Percentiles rank a stretch among this genome's conserved stretches.
These are phyloP conservation scores for Ustilago lituana DNA, from an alignment of 1,284 basidiomycete species.

Conservation along the genomic window DNA sequence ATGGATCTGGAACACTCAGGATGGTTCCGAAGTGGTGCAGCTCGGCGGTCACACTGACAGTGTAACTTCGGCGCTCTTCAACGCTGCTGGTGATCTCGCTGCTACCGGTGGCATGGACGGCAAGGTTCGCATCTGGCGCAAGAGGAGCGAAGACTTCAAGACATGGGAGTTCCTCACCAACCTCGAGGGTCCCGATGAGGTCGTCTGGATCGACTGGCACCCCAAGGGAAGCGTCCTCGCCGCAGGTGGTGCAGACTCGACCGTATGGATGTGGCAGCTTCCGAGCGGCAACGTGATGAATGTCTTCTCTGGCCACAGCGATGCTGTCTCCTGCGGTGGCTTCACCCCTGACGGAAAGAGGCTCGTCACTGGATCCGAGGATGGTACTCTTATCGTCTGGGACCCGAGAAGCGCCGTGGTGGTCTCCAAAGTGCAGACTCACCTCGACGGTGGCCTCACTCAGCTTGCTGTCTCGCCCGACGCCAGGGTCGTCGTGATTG, in stretches of 20 bases:
- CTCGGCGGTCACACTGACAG: conserved; percentile 92
- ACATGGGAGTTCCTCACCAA: conserved; percentile 92
- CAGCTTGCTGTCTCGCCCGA: conserved; percentile 81
- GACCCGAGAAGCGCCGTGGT: conserved; percentile 83
- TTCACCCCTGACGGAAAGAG: conserved; percentile 84
- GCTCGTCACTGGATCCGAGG: conserved; percentile 85
- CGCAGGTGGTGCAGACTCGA: conserved; percentile 91
- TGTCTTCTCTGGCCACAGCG: conserved; percentile 90
- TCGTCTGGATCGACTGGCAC: conserved; percentile 95
- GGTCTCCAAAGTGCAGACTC: conserved; percentile 78
- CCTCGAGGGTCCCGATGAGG: conserved; percentile 92
- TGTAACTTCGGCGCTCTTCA: conserved; percentile 83
- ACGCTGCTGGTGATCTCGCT: conserved; percentile 85
- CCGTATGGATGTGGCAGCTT: conserved; percentile 98
- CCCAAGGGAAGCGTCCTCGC: conserved; percentile 88
- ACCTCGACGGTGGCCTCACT: conserved; percentile 80
- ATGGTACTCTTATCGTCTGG: conserved; percentile 88
- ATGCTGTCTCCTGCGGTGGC: conserved; percentile 83
- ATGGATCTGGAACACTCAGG: conserved; percentile 90
- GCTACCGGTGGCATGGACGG: conserved; percentile 98
- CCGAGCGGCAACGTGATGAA: conserved; percentile 94
- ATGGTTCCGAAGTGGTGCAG: conserved; percentile 81
- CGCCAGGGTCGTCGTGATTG: conserved; percentile 78
- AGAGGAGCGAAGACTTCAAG: conserved; percentile 71
- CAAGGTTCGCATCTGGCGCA: conserved; percentile 86